Evolutionary conservation across 148 eudicot genomes (phyloP).

Genomic region (Chenopodium formosanum): DNA sequence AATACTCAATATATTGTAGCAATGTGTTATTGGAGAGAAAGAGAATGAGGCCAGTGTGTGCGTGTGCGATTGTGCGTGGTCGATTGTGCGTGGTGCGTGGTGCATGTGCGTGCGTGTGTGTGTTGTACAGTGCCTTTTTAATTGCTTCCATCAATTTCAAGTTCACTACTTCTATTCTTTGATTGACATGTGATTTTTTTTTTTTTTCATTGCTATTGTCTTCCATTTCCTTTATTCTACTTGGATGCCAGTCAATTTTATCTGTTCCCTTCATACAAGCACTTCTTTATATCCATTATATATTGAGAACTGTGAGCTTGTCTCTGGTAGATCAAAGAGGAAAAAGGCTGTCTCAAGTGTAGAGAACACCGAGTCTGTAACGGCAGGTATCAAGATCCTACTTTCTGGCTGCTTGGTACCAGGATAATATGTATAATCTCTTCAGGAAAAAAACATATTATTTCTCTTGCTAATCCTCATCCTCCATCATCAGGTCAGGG

Average conservation of each 20-base stretch:
- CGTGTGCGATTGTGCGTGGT: no score
- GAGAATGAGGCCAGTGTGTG: no score
- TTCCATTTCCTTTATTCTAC: background rate
- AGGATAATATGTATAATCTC: background rate
- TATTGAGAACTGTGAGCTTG: conserved; percentile 4
- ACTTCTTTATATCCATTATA: conserved; percentile 2
- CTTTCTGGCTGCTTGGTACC: background rate
- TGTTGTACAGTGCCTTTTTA: no score
- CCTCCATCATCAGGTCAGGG: conserved; percentile 54
- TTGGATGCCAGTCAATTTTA: background rate
- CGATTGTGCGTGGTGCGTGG: no score
- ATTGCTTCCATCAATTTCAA: background rate
- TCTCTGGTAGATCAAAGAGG: conserved; percentile 69
- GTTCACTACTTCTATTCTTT: background rate
- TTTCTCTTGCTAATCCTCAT: conserved; percentile 6
- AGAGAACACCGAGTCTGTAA: conserved; percentile 67
- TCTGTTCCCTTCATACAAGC: background rate
- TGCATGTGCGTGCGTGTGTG: no score
- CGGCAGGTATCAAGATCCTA: conserved; percentile 52
- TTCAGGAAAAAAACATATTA: background rate
- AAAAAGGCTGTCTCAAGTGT: conserved; percentile 64
- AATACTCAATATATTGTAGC: background rate
- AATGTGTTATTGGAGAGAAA: no score
- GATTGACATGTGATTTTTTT: background rate
- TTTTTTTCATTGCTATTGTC: conserved; percentile 2